These are phyloP conservation scores for Noccaea caerulescens DNA, from an alignment of 345 rosid genomes.

Conservation along the genomic window DNA sequence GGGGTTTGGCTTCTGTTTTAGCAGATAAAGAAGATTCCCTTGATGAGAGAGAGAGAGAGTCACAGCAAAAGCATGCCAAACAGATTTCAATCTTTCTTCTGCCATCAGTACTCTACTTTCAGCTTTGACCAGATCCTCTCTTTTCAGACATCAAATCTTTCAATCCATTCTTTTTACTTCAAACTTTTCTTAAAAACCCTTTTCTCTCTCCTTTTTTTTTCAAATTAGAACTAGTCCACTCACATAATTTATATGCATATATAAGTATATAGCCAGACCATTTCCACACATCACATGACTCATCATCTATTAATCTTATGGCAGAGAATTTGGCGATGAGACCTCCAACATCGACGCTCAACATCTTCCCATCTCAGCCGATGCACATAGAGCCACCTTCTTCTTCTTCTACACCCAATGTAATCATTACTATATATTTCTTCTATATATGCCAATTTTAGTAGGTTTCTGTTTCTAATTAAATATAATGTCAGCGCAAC, in stretches of 20 bases:
- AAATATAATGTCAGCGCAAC: slow-evolving; percentile 46
- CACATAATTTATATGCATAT: slow-evolving; percentile 21
- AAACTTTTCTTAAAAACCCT: slow-evolving; percentile 39
- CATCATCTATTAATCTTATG: slow-evolving; percentile 29
- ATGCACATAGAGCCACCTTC: slow-evolving; percentile 79
- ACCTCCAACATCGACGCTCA: slow-evolving; percentile 94
- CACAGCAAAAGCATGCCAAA: slow-evolving; percentile 68
- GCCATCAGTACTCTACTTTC: slow-evolving; percentile 55
- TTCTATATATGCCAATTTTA: slow-evolving; percentile 33
- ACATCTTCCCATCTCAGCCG: slow-evolving; percentile 98
- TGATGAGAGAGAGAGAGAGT: slow-evolving; percentile 43
- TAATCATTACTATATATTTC: background rate
- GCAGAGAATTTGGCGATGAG: slow-evolving; percentile 81
- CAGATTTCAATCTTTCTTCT: slow-evolving; percentile 50
- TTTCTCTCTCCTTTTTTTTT: slow-evolving; percentile 41
- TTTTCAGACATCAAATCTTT: slow-evolving; percentile 49
- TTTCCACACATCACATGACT: slow-evolving; percentile 34
- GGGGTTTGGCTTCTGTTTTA: slow-evolving; percentile 37
- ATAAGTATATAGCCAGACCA: slow-evolving; percentile 29
- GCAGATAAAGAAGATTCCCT: slow-evolving; percentile 35
- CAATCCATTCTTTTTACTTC: slow-evolving; percentile 29
- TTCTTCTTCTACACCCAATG: slow-evolving; percentile 48
- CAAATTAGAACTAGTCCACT: slow-evolving; percentile 35
- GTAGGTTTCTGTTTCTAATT: slow-evolving; percentile 37
- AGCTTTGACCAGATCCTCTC: slow-evolving; percentile 73